Base-by-base conservation (phyloP, 2,329 filamentous ascomycete genomes). In the Xylariaceae sp. region DNA sequence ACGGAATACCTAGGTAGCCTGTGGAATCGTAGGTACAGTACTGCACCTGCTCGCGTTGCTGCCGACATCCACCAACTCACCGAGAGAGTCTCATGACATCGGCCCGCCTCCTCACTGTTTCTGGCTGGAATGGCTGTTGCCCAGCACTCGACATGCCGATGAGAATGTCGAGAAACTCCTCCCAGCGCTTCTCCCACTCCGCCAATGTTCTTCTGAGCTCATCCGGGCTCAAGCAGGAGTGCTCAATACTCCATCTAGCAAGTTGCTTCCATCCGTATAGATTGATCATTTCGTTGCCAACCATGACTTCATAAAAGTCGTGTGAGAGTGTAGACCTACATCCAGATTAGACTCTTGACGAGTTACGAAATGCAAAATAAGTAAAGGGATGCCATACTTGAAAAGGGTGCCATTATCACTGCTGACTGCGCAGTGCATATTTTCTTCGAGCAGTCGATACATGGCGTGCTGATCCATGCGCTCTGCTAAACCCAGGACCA, bases 401-500 rank as follows among this genome's bases (percentile, higher is more conserved):
- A 90, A 91, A 0, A 90, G 75, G 0, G 87, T 88, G 5, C 87
- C 88, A 63, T 92, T 91, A 67, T 92, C 88, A 18, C 86, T 88
- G 67, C 85, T 90, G 47, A 91, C 76, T 0, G 88, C 88, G 73
- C 88, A 92, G 53, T 88, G 86, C 53, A 91, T 81, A 44, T 87
- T 84, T 56, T 88, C 85, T n/a, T 87, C 87, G 57, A 91, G 76
- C 23, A 92, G 75, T 61, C 80, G 77, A 45, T 89, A 89, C 70
- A 88, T 83, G 13, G 85, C 75, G 67, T 91, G 88, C 10, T 87
- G 85, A 44, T 81, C 80, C 58, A 86, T 80, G 51, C 83, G 80
- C 7, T 85, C 80, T 54, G 86, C 88, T 15, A 92, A 78, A 39
- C 88, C 87, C 15, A 91, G 74, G 0, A 91, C 77, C 75, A 92